Conservation (phyloP, 371 early-diverging fungal species). For the Mycotypha africana region DNA sequence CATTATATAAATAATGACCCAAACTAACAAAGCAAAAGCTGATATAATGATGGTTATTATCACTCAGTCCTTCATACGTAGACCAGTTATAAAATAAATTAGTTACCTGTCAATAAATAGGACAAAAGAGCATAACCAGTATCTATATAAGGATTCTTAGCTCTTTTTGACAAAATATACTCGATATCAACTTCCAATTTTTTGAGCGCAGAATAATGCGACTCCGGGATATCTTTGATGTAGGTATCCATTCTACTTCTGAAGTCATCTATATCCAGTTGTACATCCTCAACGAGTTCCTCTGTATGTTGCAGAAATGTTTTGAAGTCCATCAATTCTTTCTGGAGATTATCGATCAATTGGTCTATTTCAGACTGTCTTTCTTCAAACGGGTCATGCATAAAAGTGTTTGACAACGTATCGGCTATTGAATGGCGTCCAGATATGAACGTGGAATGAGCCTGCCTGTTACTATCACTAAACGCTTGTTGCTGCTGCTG, state of each 20-base stretch:
- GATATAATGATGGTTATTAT: neutral
- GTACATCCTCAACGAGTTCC: constrained; percentile 26
- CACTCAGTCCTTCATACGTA: too few relatives aligned
- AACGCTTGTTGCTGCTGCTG: too few relatives aligned
- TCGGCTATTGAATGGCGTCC: too few relatives aligned
- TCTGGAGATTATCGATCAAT: neutral
- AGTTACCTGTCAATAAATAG: constrained; percentile 36
- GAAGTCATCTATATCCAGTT: constrained; percentile 32
- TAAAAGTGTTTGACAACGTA: too few relatives aligned
- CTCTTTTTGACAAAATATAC: constrained; percentile 38
- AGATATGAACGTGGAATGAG: too few relatives aligned
- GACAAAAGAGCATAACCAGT: constrained; percentile 42
- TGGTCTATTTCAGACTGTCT: constrained; percentile 1
- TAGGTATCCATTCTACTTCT: constrained; percentile 25
- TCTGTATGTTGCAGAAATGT: constrained; percentile 24
- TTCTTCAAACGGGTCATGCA: constrained; percentile 8
- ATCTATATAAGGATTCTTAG: constrained; percentile 46
- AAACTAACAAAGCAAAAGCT: constrained; percentile 38
- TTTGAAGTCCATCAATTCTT: constrained; percentile 19
- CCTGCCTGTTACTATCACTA: too few relatives aligned
- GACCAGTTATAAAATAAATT: neutral
- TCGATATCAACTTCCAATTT: constrained; percentile 42
- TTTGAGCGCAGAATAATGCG: constrained; percentile 41
- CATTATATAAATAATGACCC: constrained; percentile 40
- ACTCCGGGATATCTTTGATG: constrained; percentile 40